Conservation (phyloP, 2,329 filamentous ascomycete genomes). For the Colletotrichum incanum region DNA sequence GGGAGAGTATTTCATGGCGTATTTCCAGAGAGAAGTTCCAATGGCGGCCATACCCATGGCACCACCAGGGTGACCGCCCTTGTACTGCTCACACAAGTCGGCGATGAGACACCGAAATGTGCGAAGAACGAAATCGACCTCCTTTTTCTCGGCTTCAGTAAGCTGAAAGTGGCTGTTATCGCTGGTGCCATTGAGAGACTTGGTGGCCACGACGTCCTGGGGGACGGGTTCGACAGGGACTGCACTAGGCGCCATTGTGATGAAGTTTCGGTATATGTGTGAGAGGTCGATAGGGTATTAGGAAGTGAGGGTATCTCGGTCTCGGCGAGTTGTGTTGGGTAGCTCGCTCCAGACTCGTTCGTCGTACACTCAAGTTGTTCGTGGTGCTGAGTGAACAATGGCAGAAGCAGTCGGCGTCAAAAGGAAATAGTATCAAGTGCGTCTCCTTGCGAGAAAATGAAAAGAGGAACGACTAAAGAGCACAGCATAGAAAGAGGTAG, state of each 20-base stretch:
- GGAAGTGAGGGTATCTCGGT: slow-evolving; percentile 16
- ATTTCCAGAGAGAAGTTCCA: slow-evolving; percentile 73
- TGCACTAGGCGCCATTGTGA: slow-evolving; percentile 42
- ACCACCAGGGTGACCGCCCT: slow-evolving; percentile 76
- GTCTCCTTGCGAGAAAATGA: not conserved
- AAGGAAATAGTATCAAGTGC: slow-evolving; percentile 8
- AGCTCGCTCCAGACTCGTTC: not conserved
- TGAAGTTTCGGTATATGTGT: not conserved
- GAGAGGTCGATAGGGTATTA: not conserved
- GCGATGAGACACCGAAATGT: slow-evolving; percentile 76
- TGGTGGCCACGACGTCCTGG: slow-evolving; percentile 30
- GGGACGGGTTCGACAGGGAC: slow-evolving; percentile 28
- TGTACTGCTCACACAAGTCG: slow-evolving; percentile 80
- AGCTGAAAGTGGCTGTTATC: slow-evolving; percentile 30
- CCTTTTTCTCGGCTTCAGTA: slow-evolving; percentile 31
- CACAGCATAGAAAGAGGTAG: not conserved
- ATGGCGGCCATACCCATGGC: slow-evolving; percentile 76
- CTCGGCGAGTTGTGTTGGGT: slow-evolving; percentile 19
- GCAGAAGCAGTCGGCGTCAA: not conserved
- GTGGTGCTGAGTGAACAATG: not conserved
- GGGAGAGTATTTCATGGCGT: slow-evolving; percentile 73
- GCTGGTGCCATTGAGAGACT: slow-evolving; percentile 31
- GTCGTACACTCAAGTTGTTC: not conserved
- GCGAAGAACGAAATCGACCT: slow-evolving; percentile 61
- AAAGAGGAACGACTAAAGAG: not conserved